Percentiles rank a stretch among this genome's conserved stretches.
Evolutionary conservation across 768 basidiomycete genomes (phyloP).

Genomic region (Kondoa malvinella): DNA sequence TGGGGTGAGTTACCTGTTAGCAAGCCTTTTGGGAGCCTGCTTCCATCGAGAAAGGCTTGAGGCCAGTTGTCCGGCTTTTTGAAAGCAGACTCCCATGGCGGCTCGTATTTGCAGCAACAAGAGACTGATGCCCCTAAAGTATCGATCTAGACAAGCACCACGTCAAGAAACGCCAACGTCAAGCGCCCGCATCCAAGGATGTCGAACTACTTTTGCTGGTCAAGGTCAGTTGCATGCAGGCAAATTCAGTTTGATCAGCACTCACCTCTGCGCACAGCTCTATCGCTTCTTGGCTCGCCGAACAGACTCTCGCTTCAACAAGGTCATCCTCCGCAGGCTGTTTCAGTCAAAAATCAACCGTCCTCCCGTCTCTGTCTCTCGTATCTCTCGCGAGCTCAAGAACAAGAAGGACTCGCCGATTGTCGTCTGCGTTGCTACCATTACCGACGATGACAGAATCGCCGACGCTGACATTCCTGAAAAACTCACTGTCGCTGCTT

Average conservation of each 20-base stretch:
- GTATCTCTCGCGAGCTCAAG: slow-evolving; percentile 45
- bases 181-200: slow-evolving; percentile 96
- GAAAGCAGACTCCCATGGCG: background rate
- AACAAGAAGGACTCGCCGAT: slow-evolving; percentile 49
- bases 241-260: background rate
- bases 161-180: slow-evolving; percentile 92
- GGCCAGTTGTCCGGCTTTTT: too few species aligned
- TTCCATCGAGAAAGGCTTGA: too few species aligned
- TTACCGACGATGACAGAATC: slow-evolving; percentile 90
- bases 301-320: slow-evolving; percentile 91
- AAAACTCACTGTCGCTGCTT: slow-evolving; percentile 81
- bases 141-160: slow-evolving; percentile 59
- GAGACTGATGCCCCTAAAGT: too few species aligned
- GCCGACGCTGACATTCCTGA: slow-evolving; percentile 44
- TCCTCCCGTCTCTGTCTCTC: slow-evolving; percentile 84
- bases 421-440: slow-evolving; percentile 73
- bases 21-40: too few species aligned
- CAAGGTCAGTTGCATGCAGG: slow-evolving; percentile 46
- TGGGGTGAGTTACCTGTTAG: too few species aligned
- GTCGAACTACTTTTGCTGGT: slow-evolving; percentile 95
- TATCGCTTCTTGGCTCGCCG: slow-evolving; percentile 98
- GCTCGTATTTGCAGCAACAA: background rate
- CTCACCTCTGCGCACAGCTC: slow-evolving; percentile 41
- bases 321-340: slow-evolving; percentile 86
- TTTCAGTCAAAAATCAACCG: slow-evolving; percentile 97